These are phyloP conservation scores for Caloboletus inedulis DNA, from an alignment of 1,284 basidiomycete genomes.

Conservation along the genomic window DNA sequence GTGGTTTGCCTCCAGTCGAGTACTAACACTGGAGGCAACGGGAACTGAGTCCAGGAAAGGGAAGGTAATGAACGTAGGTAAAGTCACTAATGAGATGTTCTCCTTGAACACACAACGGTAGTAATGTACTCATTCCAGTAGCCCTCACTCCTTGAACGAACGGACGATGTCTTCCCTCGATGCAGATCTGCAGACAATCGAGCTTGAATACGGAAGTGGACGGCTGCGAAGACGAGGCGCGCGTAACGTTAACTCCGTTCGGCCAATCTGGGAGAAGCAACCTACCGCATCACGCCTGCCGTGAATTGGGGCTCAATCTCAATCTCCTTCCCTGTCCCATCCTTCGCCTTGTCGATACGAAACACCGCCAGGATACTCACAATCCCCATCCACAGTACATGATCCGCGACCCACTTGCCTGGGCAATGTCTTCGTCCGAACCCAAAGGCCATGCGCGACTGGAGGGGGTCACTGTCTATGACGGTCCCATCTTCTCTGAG, in stretches of 20 bases:
- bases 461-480: constrained; percentile 26
- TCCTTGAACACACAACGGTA: no score
- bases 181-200: constrained; percentile 31
- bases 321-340: constrained; percentile 23
- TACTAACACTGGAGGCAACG: no score
- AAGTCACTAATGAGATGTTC: no score
- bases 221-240: constrained; percentile 23
- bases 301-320: constrained; percentile 33
- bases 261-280: constrained; percentile 8
- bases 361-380: constrained; percentile 33
- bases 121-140: not conserved
- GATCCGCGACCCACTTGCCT: constrained; percentile 34
- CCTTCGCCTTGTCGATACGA: constrained; percentile 25
- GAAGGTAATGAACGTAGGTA: no score
- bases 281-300: constrained; percentile 32
- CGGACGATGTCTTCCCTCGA: constrained; percentile 23
- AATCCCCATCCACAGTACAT: constrained; percentile 34
- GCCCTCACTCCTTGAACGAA: constrained; percentile 13
- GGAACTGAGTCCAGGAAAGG: no score
- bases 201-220: constrained; percentile 31
- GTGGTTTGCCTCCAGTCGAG: no score
- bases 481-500: constrained; percentile 25
- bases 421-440: constrained; percentile 36
- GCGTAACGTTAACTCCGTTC: constrained; percentile 17
- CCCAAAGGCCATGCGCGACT: constrained; percentile 29